Evolutionary conservation across 139 green algal genomes (phyloP), one percentile per base, ranked within the genome.

Genomic region (Coelastrella sp.): DNA sequence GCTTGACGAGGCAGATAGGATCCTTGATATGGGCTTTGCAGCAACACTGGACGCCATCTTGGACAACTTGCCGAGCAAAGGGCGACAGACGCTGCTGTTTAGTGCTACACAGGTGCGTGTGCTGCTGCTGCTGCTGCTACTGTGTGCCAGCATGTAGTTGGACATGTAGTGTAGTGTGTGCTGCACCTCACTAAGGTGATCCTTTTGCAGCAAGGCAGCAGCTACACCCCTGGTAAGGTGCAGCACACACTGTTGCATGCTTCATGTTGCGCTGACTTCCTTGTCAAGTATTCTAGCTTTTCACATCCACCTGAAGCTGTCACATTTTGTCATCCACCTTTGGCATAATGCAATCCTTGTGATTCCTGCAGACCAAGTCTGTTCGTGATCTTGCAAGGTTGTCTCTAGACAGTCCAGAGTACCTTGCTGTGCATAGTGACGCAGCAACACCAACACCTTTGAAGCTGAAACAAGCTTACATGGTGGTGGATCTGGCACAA

Each of bases 1-100:
- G 37, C 92, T 99, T 30, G 98, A 99, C 75, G 98, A 99, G 89
- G 98, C 98, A 21, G 98, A 99, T 79, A 90, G 98, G 35, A 96
- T 98, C 62, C 89, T 99, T 32, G 97, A 99, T 88, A 96, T 99
- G 91, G 97, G 97, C 34, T 99, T 99, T 84, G 86, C 91, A 0
- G 88, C 87, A 15, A 96, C 96, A 0, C 77, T 99, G 60, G 94
- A 99, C 59, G 97, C 97, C 35, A 99, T 99, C 66, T 21, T 99
- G 25, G 88, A 93, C 3, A 97, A 98, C 91, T 89, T 99, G 71
- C 98, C 98, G 0, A 72, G 48, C 9, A 40, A 90, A 40, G 63
- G 88, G 13, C 90, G 96, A 25, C 96, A 98, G 90, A 98, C 96
- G 19, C 87, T 99, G 87, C 93, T 98, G 21, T 98, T 98, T 91